Evolutionary conservation across 176 grass and related monocot species (phyloP), one percentile per base, ranked within the genome.

Genomic region (Raddia distichophylla): DNA sequence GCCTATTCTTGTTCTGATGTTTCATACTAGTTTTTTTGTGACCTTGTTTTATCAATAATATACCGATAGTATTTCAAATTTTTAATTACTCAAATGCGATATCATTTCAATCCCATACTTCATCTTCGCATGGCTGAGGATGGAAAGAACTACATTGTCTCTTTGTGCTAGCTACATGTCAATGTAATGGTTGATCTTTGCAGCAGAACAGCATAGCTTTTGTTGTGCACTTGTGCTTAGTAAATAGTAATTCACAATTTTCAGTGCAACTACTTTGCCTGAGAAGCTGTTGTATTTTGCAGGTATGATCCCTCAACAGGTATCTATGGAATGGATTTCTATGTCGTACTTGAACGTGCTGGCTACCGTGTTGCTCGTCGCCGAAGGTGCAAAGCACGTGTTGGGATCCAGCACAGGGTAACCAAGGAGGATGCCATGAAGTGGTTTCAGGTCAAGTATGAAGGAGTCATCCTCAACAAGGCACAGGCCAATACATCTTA

Each of bases 381-480:
- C 61, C 75, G 91, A 15, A 74, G 91, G 65, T 93, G 91, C 91
- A 93, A 93, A 67, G 44, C 91, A 0, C 91, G 91, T 47, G 91
- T 93, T 8, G 91, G 91, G 7, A 89, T 93, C 7, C 91, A 93
- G 63, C 91, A 93, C 84, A 78, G 87, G 78, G 87, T 93, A 1
- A 90, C 91, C 58, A 93, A 93, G 76, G 91, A 93, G 16, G 91
- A 93, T 32, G 70, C 91, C 45, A 93, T 90, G 91, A 93, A 93
- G 81, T 93, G 84, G 87, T 93, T 93, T 54, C 84, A 93, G 81
- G 87, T 93, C 40, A 93, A 93, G 87, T 93, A 93, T 12, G 91
- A 90, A 73, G 91, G 91, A 47, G 84, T 90, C 34, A 93, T 90
- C 67, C 91, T 93, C 43, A 93, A 93, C 85, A 93, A 90, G 85